Base-by-base conservation (phyloP, 192 early-diverging fungal genomes). In the Paraglomus occultum region DNA sequence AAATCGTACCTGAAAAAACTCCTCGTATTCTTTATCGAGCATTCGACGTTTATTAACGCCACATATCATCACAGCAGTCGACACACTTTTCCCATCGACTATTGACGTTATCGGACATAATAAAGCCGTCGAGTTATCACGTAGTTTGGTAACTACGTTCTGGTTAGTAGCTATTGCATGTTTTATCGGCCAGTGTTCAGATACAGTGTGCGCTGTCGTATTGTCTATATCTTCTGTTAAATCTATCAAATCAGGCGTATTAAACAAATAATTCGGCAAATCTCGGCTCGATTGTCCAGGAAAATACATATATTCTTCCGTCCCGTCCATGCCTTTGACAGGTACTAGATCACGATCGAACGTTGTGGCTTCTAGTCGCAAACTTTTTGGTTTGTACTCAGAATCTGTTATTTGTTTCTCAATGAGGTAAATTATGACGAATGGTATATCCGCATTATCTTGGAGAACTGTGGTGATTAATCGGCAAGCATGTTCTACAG, bases 321-420 rank as follows among this genome's bases (percentile, higher is more conserved):
- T 18, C 11, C 38, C 66, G 55, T 68, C 52, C 20, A 44, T 20
- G 15, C 20, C 40, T 44, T 5, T 14, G 17, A 46, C 31, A 8
- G 51, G 40, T n/a, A 17, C 48, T 39, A 66, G 49, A 68, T 57
- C 50, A 17, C 57, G 18, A 46, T 68, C 67, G 17, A 68, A 68
- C 0, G 67, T 68, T 11, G 67, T 57, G 0, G 67, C 51, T 4
- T 43, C 9, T 15, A 68, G 23, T 57, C 42, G 52, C 18, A 53
- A 51, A 31, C 44, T 22, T 43, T 17, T 38, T 45, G 12, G 8
- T 38, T 12, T 62, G 10, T n/a, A 45, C n/a, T 10, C 1, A 20
- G 40, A 9, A 12, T 18, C 40, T 22, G 11, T 7, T 9, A 14
- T 44, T 22, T 47, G 12, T 51, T 67, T 50, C 44, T 67, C 64